These are phyloP conservation scores for Fonsecaea pedrosoi DNA, from an alignment of 2,329 filamentous ascomycete genomes.

Conservation along the genomic window DNA sequence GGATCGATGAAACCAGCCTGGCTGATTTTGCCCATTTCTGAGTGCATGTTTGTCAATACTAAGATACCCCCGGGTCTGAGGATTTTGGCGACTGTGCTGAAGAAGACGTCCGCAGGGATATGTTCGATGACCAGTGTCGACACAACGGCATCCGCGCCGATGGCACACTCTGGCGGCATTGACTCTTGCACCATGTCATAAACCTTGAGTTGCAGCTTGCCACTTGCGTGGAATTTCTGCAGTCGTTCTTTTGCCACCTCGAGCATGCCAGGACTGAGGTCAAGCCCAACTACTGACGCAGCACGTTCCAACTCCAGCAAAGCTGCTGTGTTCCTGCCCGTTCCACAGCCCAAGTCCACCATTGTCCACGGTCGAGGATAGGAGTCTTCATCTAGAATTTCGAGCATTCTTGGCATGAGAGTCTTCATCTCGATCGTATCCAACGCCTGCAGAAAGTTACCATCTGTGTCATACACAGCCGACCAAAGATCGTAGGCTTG, in stretches of 20 bases:
- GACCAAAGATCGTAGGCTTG: conserved; percentile 60
- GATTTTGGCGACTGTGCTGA: conserved; percentile 54
- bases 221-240: conserved; percentile 3
- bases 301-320: conserved; percentile 42
- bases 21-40: conserved; percentile 62
- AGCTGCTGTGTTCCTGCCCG: conserved; percentile 66
- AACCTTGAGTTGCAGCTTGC: conserved; percentile 42
- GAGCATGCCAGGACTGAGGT: conserved; percentile 65
- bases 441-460: conserved; percentile 70
- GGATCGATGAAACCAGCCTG: conserved; percentile 68
- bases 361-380: conserved; percentile 46
- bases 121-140: conserved; percentile 71
- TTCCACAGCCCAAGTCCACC: conserved; percentile 71
- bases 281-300: conserved; percentile 58
- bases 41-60: conserved; percentile 72
- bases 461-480: conserved; percentile 68
- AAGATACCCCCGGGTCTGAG: conserved; percentile 58
- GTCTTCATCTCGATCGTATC: conserved; percentile 63
- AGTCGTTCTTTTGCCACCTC: conserved; percentile 52
- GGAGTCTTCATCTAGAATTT: conserved; percentile 37
- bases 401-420: conserved; percentile 59
- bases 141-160: conserved; percentile 50
- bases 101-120: conserved; percentile 63
- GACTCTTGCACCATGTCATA: conserved; percentile 51
- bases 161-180: conserved; percentile 36